Base-by-base conservation (phyloP, 768 basidiomycete genomes). In the Polyporus arcularius region DNA sequence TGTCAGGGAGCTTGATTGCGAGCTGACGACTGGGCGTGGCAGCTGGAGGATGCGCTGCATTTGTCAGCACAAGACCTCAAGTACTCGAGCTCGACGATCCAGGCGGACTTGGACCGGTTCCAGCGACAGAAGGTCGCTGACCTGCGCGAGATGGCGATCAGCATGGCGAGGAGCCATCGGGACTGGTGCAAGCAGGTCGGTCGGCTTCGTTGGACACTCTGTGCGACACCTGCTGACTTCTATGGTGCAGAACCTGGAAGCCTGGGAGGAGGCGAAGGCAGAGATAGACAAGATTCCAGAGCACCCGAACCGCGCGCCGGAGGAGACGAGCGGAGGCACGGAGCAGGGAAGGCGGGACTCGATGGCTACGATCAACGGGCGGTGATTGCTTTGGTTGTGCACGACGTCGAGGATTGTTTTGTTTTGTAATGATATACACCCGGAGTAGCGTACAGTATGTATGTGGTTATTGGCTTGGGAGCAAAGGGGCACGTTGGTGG, bases 41-140 rank as follows among this genome's bases (percentile, higher is more conserved):
- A 98, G 96, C 83, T 99, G 40, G 97, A 99, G 72, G 95, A 96
- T 69, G 96, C 95, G 5, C 80, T 97, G 62, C 94, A 98, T 74
- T 80, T 95, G 32, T 85, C 94, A 4, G 92, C 91, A 1, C 92
- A 94, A 69, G 97, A 99, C 74, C 81, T 99, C 47, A 96, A 98
- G 71, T 98, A 96, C 74, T 92, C 96, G 0, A 94, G 92, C 67
- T 91, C 89, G 46, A 98, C 96, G 21, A 95, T 99, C 55, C 97
- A 99, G 73, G 93, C 94, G 15, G 97, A 99, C 76, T 78, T 99
- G 64, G 97, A 99, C 76, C 85, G 97, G 52, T 99, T 99, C 76
- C 97, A 99, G 73, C 85, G 97, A 26, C 97, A 98, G 79, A 99
- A 99, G 72, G 97, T 99, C 3, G 94, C 94, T 7, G 97, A 99